Evolutionary conservation across 1,139 yeast genomes (phyloP).

Genomic region (Saccharomyces hybrid): DNA sequence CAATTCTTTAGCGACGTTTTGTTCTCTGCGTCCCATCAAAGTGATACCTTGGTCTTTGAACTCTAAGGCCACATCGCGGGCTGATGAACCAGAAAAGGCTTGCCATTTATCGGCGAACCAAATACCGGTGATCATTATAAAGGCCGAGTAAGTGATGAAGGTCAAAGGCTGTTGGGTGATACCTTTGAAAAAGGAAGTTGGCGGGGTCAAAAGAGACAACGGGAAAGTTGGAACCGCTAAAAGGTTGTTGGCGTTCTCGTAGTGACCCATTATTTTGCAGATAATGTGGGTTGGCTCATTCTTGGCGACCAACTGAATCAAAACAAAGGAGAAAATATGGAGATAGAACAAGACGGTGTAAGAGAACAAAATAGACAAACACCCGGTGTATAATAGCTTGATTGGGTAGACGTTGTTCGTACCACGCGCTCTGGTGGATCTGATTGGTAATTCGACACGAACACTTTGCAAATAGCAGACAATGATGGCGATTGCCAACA

Average conservation of each 20-base stretch:
- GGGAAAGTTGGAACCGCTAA: constrained; percentile 31
- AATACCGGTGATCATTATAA: constrained; percentile 46
- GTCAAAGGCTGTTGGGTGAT: constrained; percentile 27
- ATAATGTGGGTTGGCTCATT: constrained; percentile 32
- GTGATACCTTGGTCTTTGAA: constrained; percentile 87
- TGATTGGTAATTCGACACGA: constrained; percentile 75
- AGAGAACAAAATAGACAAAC: constrained; percentile 66
- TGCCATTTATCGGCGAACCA: constrained; percentile 71
- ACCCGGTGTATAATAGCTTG: constrained; percentile 77
- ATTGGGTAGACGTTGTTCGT: constrained; percentile 75
- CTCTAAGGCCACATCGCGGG: constrained; percentile 70
- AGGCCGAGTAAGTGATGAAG: constrained; percentile 40
- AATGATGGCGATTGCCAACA: constrained; percentile 39
- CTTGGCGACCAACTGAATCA: constrained; percentile 34
- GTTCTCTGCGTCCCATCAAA: constrained; percentile 83
- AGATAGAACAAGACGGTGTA: constrained; percentile 48
- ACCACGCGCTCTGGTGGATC: constrained; percentile 82
- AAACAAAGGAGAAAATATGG: constrained; percentile 29
- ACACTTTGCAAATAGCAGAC: constrained; percentile 57
- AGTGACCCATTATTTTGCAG: constrained; percentile 39
- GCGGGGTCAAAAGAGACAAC: constrained; percentile 39
- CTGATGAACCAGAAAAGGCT: constrained; percentile 69
- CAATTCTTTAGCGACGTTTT: constrained; percentile 66
- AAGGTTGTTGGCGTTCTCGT: constrained; percentile 25
- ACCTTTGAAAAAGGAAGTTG: constrained; percentile 31